Conservation (phyloP, 345 rosid genomes). For the Syzygium aqueum region DNA sequence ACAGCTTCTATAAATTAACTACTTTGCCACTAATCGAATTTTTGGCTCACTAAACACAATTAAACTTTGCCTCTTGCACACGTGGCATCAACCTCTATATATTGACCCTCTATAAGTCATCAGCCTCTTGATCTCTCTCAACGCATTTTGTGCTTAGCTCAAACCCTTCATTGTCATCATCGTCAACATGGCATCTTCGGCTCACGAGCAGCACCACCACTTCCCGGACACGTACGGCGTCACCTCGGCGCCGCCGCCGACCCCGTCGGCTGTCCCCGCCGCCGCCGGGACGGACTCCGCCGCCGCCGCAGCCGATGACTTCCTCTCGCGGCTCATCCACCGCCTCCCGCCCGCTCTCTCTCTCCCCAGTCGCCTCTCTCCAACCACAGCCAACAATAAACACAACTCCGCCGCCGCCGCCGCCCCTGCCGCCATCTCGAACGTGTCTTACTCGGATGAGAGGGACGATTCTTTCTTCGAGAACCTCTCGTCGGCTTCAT, state of each 20-base stretch:
- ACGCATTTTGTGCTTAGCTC: not conserved
- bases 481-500: slow-evolving; percentile 26
- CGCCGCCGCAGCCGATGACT: slow-evolving; percentile 37
- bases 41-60: not conserved
- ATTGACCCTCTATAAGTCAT: not conserved
- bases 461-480: slow-evolving; percentile 5
- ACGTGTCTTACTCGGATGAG: slow-evolving; percentile 23
- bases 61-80: not conserved
- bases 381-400: not conserved
- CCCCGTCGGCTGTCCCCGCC: slow-evolving; percentile 45
- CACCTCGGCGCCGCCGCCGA: slow-evolving; percentile 81
- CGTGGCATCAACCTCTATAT: not conserved
- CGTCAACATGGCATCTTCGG: slow-evolving; percentile 33
- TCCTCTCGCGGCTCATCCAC: slow-evolving; percentile 54
- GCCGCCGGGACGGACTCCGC: slow-evolving; percentile 18
- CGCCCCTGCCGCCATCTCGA: slow-evolving; percentile 17
- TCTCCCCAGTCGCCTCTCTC: slow-evolving; percentile 41
- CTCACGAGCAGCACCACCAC: slow-evolving; percentile 34
- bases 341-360: slow-evolving; percentile 77
- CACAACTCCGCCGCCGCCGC: slow-evolving; percentile 3
- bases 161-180: not conserved
- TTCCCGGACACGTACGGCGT: slow-evolving; percentile 30
- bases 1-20: not conserved
- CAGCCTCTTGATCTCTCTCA: not conserved
- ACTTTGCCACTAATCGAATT: not conserved